Evolutionary conservation across 2,329 filamentous ascomycete genomes (phyloP), one percentile per base, ranked within the genome.

Genomic region (Aspergillus texensis): DNA sequence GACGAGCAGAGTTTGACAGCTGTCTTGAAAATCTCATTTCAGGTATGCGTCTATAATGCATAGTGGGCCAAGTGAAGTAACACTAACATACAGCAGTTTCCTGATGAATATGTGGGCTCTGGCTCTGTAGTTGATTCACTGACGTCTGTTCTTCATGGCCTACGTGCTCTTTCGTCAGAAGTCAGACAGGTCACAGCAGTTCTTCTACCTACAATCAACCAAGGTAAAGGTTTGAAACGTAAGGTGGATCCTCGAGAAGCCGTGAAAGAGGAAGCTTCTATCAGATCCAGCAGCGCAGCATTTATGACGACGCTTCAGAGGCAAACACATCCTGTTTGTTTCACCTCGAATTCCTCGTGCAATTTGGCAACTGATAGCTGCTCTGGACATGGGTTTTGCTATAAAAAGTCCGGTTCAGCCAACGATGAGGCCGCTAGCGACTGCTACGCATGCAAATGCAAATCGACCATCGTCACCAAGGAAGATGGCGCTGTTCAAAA

Each of bases 361-460:
- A 80, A 85, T 57, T 83, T 84, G 62, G 82, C 81, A 46, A 99
- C 95, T 2, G 85, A 88, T 71, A 88, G 88, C 75, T 99, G 95
- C 84, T 92, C 91, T 16, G 88, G 90, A 60, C 93, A 95, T 78
- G 95, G 95, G 54, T 74, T 78, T 32, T 98, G 95, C 82, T 81
- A 85, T 68, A 83, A 90, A 75, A 90, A 89, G 73, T 93, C 86
- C 67, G 80, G 79, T 48, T 76, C 79, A 16, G 68, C 70, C n/a
- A 68, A 68, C 34, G 70, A 74, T 26, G 63, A 58, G 16, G 74
- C 75, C 60, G 77, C 80, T 21, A 76, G 75, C 58, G 82, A 83
- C 62, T 98, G 94, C 85, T 98, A 89, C 76, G 83, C 86, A 62
- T 99, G 95, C 83, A 82, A 83, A 67, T 99, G 95, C 81, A 81